Evolutionary conservation across 1,284 basidiomycete genomes (phyloP).

Genomic region (Heliocybe sulcata): DNA sequence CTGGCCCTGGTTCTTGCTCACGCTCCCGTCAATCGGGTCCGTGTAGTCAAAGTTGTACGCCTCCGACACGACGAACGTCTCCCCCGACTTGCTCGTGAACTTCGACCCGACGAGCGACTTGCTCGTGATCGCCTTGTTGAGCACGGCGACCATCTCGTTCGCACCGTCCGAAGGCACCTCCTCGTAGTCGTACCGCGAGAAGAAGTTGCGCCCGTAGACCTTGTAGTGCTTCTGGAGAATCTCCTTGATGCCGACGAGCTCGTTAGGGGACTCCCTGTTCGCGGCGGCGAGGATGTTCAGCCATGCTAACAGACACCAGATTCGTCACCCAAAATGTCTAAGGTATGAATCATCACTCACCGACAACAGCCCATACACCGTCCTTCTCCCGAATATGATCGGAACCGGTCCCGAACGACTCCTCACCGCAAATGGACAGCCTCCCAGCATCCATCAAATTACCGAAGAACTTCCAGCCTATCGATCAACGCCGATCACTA

Average conservation of each 20-base stretch:
- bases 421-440: conserved; percentile 97
- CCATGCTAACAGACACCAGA: conserved; percentile 65
- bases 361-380: conserved; percentile 94
- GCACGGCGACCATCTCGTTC: conserved; percentile 73
- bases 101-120: conserved; percentile 61
- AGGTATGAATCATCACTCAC: conserved; percentile 31
- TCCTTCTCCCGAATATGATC: conserved; percentile 99
- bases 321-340: conserved; percentile 5
- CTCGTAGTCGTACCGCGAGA: conserved; percentile 98
- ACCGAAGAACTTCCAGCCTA: conserved; percentile 99
- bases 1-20: conserved; percentile 95
- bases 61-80: conserved; percentile 73
- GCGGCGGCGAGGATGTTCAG: conserved; percentile 94
- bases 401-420: conserved; percentile 98
- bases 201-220: conserved; percentile 95
- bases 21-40: conserved; percentile 92
- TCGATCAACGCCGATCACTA: conserved; percentile 2
- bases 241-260: conserved; percentile 83
- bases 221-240: conserved; percentile 84
- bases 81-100: conserved; percentile 61
- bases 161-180: conserved; percentile 92
- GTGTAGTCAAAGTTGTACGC: conserved; percentile 93
- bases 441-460: conserved; percentile 99
- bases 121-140: conserved; percentile 68
- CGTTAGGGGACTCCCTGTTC: conserved; percentile 74